phyloP scores from a whole-genome alignment of 2,329 filamentous ascomycete genomes.

The Aspergillus nomiae region DNA sequence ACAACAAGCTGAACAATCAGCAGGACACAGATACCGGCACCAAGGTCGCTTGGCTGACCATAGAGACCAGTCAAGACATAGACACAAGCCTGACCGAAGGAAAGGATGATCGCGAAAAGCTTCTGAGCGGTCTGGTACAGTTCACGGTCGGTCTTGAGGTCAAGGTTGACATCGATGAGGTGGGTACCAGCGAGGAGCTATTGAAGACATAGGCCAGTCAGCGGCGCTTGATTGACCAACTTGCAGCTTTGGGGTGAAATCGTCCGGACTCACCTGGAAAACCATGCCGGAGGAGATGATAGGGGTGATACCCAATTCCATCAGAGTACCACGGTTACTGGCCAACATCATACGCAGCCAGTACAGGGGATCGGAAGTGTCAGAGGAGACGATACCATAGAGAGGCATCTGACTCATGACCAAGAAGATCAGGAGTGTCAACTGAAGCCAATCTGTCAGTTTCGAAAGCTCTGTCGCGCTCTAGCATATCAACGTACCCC shows the following conservation, averaged over 20 bases:
- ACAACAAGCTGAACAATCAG: constrained; percentile 97
- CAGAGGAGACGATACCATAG: constrained; percentile 98
- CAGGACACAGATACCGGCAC: constrained; percentile 96
- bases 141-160: constrained; percentile 99
- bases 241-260: background rate
- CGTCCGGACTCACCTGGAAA: constrained; percentile 68
- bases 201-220: constrained; percentile 15
- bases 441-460: constrained; percentile 41
- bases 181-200: constrained; percentile 95
- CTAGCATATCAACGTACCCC: constrained; percentile 53
- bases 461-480: constrained; percentile 16
- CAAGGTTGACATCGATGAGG: constrained; percentile 99
- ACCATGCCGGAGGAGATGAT: constrained; percentile 99
- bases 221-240: background rate
- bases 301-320: constrained; percentile 96
- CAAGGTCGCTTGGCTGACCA: constrained; percentile 92
- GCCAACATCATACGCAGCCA: constrained; percentile 99
- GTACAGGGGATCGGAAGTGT: constrained; percentile 97
- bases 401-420: constrained; percentile 99
- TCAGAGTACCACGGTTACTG: constrained; percentile 94
- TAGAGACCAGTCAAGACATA: constrained; percentile 99
- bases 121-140: constrained; percentile 99
- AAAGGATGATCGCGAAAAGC: constrained; percentile 95
- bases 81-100: constrained; percentile 95
- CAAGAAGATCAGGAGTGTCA: constrained; percentile 97